Conservation (phyloP, 2,329 filamentous ascomycete species). For the Chaetomium olivaceum region DNA sequence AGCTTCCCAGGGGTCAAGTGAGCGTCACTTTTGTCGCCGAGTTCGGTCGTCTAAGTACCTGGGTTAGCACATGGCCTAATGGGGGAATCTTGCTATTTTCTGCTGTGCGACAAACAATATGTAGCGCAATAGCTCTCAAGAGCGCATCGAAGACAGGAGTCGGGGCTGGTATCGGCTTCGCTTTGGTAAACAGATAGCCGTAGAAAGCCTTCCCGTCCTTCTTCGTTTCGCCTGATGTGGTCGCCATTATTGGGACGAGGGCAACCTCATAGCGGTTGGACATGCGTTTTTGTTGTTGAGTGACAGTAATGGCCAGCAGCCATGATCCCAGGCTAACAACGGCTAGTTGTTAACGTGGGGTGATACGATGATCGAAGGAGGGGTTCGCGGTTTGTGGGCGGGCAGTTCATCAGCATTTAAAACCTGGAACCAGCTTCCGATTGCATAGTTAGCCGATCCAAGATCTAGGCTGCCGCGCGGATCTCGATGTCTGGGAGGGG, state of each 20-base stretch:
- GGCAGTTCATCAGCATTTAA: slow-evolving; percentile 13
- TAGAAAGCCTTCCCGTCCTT: slow-evolving; percentile 50
- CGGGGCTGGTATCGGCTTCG: slow-evolving; percentile 58
- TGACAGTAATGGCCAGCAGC: slow-evolving; percentile 4
- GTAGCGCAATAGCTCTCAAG: slow-evolving; percentile 64
- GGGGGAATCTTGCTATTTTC: neutral
- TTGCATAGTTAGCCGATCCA: slow-evolving; percentile 8
- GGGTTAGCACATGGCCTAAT: slow-evolving; percentile 27
- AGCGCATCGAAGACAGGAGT: slow-evolving; percentile 67
- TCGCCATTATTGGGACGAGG: slow-evolving; percentile 31
- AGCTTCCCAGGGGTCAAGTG: slow-evolving; percentile 67
- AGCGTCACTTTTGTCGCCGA: slow-evolving; percentile 58
- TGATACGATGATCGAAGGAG: slow-evolving; percentile 15
- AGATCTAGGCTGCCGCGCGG: slow-evolving; percentile 20
- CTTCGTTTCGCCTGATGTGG: slow-evolving; percentile 31
- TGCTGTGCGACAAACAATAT: slow-evolving; percentile 61
- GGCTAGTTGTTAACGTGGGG: slow-evolving; percentile 4
- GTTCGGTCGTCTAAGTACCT: slow-evolving; percentile 51
- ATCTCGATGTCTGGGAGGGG: neutral
- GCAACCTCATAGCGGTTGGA: slow-evolving; percentile 19
- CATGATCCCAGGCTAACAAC: slow-evolving; percentile 1
- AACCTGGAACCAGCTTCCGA: neutral
- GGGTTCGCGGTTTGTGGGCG: slow-evolving; percentile 12
- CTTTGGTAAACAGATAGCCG: slow-evolving; percentile 65
- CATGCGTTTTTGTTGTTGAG: slow-evolving; percentile 2